Conservation (phyloP, 371 early-diverging fungal species). For the Mortierella sp. region DNA sequence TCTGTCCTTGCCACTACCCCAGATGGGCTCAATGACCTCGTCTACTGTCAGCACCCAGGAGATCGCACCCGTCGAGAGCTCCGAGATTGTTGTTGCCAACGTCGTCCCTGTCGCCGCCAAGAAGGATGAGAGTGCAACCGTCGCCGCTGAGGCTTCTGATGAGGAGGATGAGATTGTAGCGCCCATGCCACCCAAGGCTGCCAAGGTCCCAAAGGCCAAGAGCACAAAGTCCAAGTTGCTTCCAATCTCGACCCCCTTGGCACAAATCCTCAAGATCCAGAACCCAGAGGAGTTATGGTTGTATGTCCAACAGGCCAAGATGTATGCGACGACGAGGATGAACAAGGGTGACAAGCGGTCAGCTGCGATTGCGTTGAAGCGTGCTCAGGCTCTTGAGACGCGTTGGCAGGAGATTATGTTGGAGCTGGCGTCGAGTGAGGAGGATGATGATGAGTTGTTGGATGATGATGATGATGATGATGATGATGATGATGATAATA, state of each 20-base stretch:
- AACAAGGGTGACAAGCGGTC: conserved; percentile 57
- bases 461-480: conserved; percentile 49
- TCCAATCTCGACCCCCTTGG: conserved; percentile 49
- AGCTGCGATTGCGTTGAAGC: conserved; percentile 49
- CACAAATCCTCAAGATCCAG: conserved; percentile 33
- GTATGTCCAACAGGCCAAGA: conserved; percentile 55
- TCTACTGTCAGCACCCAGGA: conserved; percentile 8
- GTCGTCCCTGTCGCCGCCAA: background rate
- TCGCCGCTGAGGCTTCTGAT: background rate
- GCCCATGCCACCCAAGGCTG: conserved; percentile 9
- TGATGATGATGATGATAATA: conserved; percentile 22
- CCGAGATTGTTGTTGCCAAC: background rate
- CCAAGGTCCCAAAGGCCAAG: conserved; percentile 18
- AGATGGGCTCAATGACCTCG: background rate
- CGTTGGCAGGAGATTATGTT: conserved; percentile 51
- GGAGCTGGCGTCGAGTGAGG: conserved; percentile 56
- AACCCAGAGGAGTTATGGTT: conserved; percentile 52
- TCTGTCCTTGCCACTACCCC: conserved; percentile 17
- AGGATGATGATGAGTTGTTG: conserved; percentile 43
- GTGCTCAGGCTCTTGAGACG: conserved; percentile 48
- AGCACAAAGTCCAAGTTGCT: conserved; percentile 38
- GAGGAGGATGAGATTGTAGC: background rate
- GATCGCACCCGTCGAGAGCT: background rate
- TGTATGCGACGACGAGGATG: conserved; percentile 47
- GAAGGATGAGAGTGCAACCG: background rate